A percentile compares a stretch with the other conserved stretches of the same genome.
Evolutionary conservation across 2,329 filamentous ascomycete genomes (phyloP).

Genomic region (Periconia digitata): DNA sequence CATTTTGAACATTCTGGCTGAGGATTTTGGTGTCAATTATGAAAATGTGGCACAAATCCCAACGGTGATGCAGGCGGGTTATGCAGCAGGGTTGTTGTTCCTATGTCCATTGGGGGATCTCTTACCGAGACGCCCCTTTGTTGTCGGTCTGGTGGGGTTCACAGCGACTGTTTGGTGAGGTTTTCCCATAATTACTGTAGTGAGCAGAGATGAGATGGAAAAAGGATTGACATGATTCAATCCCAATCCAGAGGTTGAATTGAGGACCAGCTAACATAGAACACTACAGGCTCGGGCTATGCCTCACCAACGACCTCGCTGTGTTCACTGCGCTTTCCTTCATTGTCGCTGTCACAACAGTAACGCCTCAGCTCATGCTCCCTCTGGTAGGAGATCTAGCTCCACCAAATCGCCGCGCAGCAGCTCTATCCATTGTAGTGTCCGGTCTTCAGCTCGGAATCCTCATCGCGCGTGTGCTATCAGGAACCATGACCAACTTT

Average conservation of each 20-base stretch:
- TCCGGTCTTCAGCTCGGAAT: slow-evolving; percentile 76
- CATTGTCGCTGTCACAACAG: slow-evolving; percentile 73
- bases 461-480: slow-evolving; percentile 72
- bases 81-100: slow-evolving; percentile 72
- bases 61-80: slow-evolving; percentile 77
- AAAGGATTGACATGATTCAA: neutral
- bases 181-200: neutral
- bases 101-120: slow-evolving; percentile 75
- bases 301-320: slow-evolving; percentile 65
- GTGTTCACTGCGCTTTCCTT: slow-evolving; percentile 72
- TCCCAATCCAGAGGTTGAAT: neutral
- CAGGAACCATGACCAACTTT: slow-evolving; percentile 73
- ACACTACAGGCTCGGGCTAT: slow-evolving; percentile 66
- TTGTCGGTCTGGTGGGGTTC: slow-evolving; percentile 65
- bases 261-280: neutral
- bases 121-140: slow-evolving; percentile 67
- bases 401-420: slow-evolving; percentile 66
- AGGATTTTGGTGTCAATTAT: slow-evolving; percentile 69
- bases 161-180: slow-evolving; percentile 67
- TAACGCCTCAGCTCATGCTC: slow-evolving; percentile 75
- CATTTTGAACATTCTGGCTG: slow-evolving; percentile 73
- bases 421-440: slow-evolving; percentile 71
- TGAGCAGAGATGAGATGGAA: neutral
- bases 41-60: slow-evolving; percentile 69
- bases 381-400: slow-evolving; percentile 79